Conservation (phyloP, 306 rosid genomes). For the Trifolium fragiferum region DNA sequence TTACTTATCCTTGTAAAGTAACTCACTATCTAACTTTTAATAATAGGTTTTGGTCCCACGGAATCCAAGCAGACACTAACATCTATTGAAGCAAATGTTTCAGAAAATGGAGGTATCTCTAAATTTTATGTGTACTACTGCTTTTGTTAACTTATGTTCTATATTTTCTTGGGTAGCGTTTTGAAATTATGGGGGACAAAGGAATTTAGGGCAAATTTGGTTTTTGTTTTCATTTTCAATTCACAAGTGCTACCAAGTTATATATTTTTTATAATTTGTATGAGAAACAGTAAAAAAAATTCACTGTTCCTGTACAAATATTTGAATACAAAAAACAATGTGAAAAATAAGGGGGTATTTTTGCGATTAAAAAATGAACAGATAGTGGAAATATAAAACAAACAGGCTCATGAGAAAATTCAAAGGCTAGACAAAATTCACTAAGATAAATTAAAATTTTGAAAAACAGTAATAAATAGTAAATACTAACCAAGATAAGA, state of each 20-base stretch:
- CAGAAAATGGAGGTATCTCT: constrained; percentile 68
- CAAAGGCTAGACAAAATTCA: constrained; percentile 21
- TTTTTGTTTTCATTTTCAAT: neutral
- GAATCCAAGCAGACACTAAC: constrained; percentile 51
- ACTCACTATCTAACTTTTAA: constrained; percentile 36
- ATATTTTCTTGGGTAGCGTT: constrained; percentile 24
- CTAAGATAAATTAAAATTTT: neutral
- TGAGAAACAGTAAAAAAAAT: neutral
- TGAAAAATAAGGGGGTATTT: constrained; percentile 1
- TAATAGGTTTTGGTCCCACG: constrained; percentile 65
- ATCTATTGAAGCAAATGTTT: constrained; percentile 51
- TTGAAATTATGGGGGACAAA: constrained; percentile 19
- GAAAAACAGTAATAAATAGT: neutral
- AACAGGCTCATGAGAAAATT: constrained; percentile 17
- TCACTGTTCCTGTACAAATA: neutral
- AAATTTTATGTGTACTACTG: constrained; percentile 32
- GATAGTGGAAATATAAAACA: constrained; percentile 4
- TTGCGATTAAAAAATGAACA: neutral
- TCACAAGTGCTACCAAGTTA: neutral
- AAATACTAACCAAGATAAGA: constrained; percentile 3
- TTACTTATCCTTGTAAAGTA: constrained; percentile 15
- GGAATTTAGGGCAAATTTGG: neutral
- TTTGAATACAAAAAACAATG: constrained; percentile 11
- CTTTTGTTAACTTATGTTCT: constrained; percentile 33
- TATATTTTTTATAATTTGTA: neutral